Percentiles rank a stretch among this genome's conserved stretches.
Conservation (phyloP, 495 filamentous ascomycete genomes). For the Trichodelitschia bisporula region DNA sequence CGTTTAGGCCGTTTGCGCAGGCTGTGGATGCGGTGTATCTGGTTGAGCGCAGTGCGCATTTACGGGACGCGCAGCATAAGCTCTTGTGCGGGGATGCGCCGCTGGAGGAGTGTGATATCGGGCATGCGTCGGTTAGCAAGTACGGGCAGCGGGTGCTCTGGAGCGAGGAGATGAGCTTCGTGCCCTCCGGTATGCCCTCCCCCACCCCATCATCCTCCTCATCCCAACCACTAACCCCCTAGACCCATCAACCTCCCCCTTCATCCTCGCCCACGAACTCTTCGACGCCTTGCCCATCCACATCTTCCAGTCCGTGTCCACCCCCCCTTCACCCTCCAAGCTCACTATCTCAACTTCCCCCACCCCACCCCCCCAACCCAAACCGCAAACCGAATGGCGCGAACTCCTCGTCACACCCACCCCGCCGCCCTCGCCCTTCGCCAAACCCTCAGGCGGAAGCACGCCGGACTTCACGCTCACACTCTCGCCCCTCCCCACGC, state of each 20-base stretch:
- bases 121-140: constrained; percentile 53
- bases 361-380: constrained; percentile 18
- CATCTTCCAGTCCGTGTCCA: constrained; percentile 55
- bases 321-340: constrained; percentile 18
- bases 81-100: constrained; percentile 49
- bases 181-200: constrained; percentile 41
- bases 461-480: constrained; percentile 51
- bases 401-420: constrained; percentile 65
- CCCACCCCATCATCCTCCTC: too few relatives aligned
- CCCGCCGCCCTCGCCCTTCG: constrained; percentile 14
- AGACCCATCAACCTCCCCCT: constrained; percentile 44
- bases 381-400: constrained; percentile 43
- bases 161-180: constrained; percentile 67
- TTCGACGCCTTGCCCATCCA: constrained; percentile 98
- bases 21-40: constrained; percentile 71
- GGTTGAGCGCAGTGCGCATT: constrained; percentile 60
- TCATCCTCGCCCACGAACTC: constrained; percentile 93
- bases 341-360: constrained; percentile 13
- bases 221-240: constrained; percentile 2
- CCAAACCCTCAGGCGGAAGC: constrained; percentile 20
- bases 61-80: constrained; percentile 51
- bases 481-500: constrained; percentile 43
- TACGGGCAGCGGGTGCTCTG: constrained; percentile 48
- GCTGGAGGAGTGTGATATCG: constrained; percentile 47
- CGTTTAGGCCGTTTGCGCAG: constrained; percentile 52